Base-by-base conservation (phyloP, 257 asterid species). In the Asclepias syriaca region DNA sequence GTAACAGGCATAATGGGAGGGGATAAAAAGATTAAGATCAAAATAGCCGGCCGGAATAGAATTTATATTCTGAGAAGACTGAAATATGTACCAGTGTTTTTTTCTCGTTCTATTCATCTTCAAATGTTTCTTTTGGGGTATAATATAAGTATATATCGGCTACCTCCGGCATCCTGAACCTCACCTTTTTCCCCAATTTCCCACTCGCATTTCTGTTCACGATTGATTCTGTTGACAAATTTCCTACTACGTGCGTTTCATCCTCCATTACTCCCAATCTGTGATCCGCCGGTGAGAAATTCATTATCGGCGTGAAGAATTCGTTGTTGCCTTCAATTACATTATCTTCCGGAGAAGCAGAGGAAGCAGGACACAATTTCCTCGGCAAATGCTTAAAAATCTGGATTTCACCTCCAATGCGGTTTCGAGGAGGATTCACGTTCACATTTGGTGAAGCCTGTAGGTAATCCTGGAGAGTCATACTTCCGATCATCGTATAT, bases 131-230 rank as follows among this genome's bases (percentile, higher is more conserved):
- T 27, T 60, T 72, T 24, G 77, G 74, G 14, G 77, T 37, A 37
- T 77, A 67, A 61, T 70, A 72, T 6, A 66, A 10, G 43, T 56
- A 63, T 22, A 72, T 77, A 8, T 77, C 81, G 61, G 67, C 75
- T 67, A 68, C 77, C 63, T 64, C 72, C 4, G 77, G 75, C 22
- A 59, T 3, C 75, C 51, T 68, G 53, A 78, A 78, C 1, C 46
- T 53, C 57, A 68, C 81, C 19, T 55, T 78, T 71, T 69, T 68
- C 70, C 45, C 54, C 54, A 60, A 16, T 65, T 72, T 78, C 34
- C 72, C 49, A 15, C 60, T 72, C 29, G 64, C 53, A 45, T 14
- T 65, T 66, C 65, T 59, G 10, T 21, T 65, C 46, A 59, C 9
- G 15, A 51, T n/a, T 6, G 76, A 48, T 8, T 40, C 56, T 18